Base-by-base conservation (phyloP, 768 basidiomycete genomes). In the Rhizopogon vulgaris region DNA sequence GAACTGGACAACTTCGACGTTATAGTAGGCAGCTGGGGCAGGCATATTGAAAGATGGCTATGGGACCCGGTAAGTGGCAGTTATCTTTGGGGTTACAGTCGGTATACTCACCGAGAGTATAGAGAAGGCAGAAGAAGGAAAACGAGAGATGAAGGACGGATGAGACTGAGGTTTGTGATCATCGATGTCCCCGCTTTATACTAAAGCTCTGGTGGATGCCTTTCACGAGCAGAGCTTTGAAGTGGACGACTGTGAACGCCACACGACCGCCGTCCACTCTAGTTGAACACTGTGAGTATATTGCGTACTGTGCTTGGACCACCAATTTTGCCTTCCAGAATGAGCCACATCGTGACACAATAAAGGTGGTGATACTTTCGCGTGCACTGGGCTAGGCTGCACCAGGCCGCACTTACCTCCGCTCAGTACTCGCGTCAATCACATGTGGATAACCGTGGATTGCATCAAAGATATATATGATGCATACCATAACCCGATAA, bases 1-100 rank as follows among this genome's bases (percentile, higher is more conserved):
- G 49, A 68, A 69, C 36, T 69, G 68, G 45, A 48, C 52, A 41
- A 68, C 53, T 14, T 64, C 65, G 55, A 69, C 53, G 4, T 62
- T 48, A 53, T 58, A 58, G 48, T 47, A 55, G 1, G 58, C 57
- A 0, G 58, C 12, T 0, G 63, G 58, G n/a, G 63, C 57, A n/a
- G 40, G 54, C 24, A 65, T 52, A 4, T 32, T 10, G 9, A 15
- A 12, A 9, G 18, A 15, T 22, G 17, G 18, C 30, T 32, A 9
- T 46, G 14, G 12, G 1, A 34, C 8, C 18, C 1, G 43, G 30
- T 46, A 8, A 46, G 43, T 46, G 18, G 30, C 30, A 34, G 18
- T 3, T 59, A 55, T 0, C 58, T 28, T 0, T 63, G 61, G n/a
- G 62, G 60, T n/a, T 38, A 56, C n/a, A 63, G 52, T 3, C 54